phyloP scores from a whole-genome alignment of 2,329 filamentous ascomycete genomes.

The Grosmannia penicillata region DNA sequence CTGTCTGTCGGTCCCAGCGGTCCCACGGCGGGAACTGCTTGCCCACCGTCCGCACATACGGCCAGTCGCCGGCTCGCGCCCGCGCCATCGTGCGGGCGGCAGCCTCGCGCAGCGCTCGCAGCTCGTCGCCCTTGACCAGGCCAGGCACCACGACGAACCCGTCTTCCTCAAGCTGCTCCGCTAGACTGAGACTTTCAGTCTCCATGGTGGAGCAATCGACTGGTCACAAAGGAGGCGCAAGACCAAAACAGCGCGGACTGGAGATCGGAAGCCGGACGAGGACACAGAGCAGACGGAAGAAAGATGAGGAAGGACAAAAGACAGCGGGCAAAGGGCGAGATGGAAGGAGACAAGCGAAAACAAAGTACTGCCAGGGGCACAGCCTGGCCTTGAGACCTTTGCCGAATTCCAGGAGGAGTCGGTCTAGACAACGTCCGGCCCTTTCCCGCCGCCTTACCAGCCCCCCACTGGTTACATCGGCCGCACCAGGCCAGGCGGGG shows the following conservation, averaged over 20 bases:
- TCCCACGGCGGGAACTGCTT: slow-evolving; percentile 88
- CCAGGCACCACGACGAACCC: slow-evolving; percentile 63
- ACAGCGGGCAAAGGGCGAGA: too few relatives aligned
- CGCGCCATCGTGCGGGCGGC: slow-evolving; percentile 40
- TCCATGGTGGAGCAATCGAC: neutral
- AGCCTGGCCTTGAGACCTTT: too few relatives aligned
- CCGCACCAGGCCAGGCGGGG: too few relatives aligned
- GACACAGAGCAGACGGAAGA: neutral
- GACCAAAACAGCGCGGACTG: too few relatives aligned
- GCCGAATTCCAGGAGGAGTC: too few relatives aligned
- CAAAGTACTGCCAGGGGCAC: neutral
- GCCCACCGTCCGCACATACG: slow-evolving; percentile 66
- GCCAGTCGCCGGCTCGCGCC: slow-evolving; percentile 61
- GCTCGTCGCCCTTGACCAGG: slow-evolving; percentile 37
- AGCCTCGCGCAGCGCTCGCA: slow-evolving; percentile 45
- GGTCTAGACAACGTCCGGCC: too few relatives aligned
- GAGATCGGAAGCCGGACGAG: too few relatives aligned
- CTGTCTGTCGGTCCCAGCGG: slow-evolving; percentile 28
- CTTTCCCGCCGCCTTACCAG: too few relatives aligned
- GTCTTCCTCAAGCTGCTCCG: slow-evolving; percentile 46
- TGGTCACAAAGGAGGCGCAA: neutral
- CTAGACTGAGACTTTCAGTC: slow-evolving; percentile 16
- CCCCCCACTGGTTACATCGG: too few relatives aligned
- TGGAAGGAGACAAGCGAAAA: neutral
- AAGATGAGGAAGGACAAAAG: neutral